phyloP scores from a whole-genome alignment of 2,329 filamentous ascomycete genomes.

The Beauveria sp. region DNA sequence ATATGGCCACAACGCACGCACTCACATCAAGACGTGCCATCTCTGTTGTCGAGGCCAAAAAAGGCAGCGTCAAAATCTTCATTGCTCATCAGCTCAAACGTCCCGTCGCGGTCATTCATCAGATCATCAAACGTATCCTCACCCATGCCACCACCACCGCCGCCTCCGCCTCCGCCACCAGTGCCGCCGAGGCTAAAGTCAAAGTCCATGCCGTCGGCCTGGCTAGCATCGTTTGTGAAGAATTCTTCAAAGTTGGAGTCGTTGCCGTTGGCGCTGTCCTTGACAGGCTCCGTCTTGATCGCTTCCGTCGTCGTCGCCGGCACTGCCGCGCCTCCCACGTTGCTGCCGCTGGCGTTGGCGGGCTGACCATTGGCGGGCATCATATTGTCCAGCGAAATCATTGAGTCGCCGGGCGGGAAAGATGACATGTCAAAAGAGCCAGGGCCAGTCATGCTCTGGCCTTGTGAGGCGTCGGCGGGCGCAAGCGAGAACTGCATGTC shows the following conservation, averaged over 20 bases:
- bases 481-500: constrained; percentile 50
- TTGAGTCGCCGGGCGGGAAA: constrained; percentile 29
- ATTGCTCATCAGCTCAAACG: constrained; percentile 34
- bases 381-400: constrained; percentile 24
- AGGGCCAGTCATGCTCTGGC: constrained; percentile 21
- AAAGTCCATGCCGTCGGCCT: constrained; percentile 33
- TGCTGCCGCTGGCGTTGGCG: constrained; percentile 12
- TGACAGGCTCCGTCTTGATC: constrained; percentile 20
- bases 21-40: constrained; percentile 13
- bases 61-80: constrained; percentile 41
- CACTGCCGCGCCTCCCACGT: constrained; percentile 9
- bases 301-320: constrained; percentile 10
- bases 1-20: neutral
- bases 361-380: constrained; percentile 20
- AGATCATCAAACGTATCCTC: constrained; percentile 43
- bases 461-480: constrained; percentile 27
- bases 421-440: constrained; percentile 37
- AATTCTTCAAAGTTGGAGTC: constrained; percentile 34
- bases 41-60: constrained; percentile 30
- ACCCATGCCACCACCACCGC: constrained; percentile 19
- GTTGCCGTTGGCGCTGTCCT: constrained; percentile 17
- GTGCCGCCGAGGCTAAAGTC: constrained; percentile 26
- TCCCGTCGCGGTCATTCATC: constrained; percentile 35
- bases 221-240: constrained; percentile 36
- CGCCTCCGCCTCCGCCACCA: constrained; percentile 15